A percentile compares a stretch with the other conserved stretches of the same genome.
These are phyloP conservation scores for Mangifera indica DNA, from an alignment of 345 rosid species.

Conservation along the genomic window DNA sequence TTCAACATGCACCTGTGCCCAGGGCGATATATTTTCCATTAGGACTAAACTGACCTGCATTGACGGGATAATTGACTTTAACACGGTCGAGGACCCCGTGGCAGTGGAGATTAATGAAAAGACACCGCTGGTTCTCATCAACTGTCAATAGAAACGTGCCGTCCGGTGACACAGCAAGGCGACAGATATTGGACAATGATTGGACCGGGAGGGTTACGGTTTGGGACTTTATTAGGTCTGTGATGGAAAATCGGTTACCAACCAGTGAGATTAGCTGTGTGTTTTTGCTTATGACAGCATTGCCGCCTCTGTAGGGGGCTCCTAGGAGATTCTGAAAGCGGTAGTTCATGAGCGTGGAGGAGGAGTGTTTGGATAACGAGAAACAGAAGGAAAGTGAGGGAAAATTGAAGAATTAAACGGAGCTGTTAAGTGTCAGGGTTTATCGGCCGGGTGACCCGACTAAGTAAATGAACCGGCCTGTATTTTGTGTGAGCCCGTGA, in stretches of 20 bases:
- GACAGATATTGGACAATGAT: slow-evolving; percentile 67
- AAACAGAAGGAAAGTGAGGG: slow-evolving; percentile 10
- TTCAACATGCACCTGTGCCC: slow-evolving; percentile 46
- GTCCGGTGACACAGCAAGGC: slow-evolving; percentile 74
- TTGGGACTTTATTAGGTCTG: slow-evolving; percentile 76
- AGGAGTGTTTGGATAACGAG: slow-evolving; percentile 16
- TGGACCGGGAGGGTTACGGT: slow-evolving; percentile 61
- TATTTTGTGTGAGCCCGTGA: background rate
- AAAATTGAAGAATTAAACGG: background rate
- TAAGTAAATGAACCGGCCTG: background rate
- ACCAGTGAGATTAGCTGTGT: slow-evolving; percentile 77
- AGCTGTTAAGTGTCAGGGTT: background rate
- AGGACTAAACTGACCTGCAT: slow-evolving; percentile 69
- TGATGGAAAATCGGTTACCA: slow-evolving; percentile 86
- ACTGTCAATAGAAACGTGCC: slow-evolving; percentile 75
- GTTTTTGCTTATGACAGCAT: slow-evolving; percentile 57
- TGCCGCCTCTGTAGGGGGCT: slow-evolving; percentile 91
- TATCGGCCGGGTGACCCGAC: background rate
- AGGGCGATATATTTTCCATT: slow-evolving; percentile 74
- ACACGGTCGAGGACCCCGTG: slow-evolving; percentile 77
- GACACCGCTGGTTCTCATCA: slow-evolving; percentile 75
- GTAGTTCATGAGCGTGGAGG: slow-evolving; percentile 56
- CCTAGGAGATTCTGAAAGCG: slow-evolving; percentile 82
- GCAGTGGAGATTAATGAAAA: slow-evolving; percentile 75
- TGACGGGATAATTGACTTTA: slow-evolving; percentile 53